Evolutionary conservation across 2,329 filamentous ascomycete species (phyloP), one percentile per base, ranked within the genome.

Genomic region (Botryotinia narcissicola): DNA sequence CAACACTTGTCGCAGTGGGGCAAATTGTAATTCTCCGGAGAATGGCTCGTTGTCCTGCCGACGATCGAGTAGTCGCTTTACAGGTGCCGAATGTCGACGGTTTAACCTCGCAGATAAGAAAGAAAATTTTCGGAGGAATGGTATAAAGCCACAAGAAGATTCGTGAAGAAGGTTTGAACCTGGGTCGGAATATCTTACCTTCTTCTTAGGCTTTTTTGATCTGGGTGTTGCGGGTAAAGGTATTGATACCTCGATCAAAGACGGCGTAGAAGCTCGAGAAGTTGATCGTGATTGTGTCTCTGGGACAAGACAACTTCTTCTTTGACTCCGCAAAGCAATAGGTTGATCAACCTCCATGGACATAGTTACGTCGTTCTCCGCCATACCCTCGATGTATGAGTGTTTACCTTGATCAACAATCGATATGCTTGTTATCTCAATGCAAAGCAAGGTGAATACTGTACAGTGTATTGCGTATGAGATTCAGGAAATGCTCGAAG

Each of bases 151-250:
- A 0, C 86, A 89, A 32, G 70, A 32, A 3, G 85, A 83, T 16
- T 77, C 77, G 29, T 76, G 73, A 25, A 80, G 74, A 54, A 81
- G 74, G 0, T 82, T 78, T 1, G 83, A 83, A 0, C 86, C 87
- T 14, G 87, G 87, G 59, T 90, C 88, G 0, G 89, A 90, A 81
- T 90, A 89, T 54, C 88, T 86, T 35, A 90, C 87, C 73, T 83
- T 83, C 76, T 86, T 87, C 77, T 84, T 87, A 1, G 80, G 61
- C 57, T 77, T 73, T 74, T 76, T 78, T 16, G 78, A 78, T 51
- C 22, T 72, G 63, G 71, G 71, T 22, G 80, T 80, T 70, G 80
- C 79, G 61, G 75, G 66, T 64, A 79, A 78, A 14, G 80, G 79
- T 5, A 79, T 80, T 22, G 77, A 76, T 37, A 80, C 78, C 18